Evolutionary conservation across 2,329 filamentous ascomycete genomes (phyloP).

Genomic region (Claviceps africana): DNA sequence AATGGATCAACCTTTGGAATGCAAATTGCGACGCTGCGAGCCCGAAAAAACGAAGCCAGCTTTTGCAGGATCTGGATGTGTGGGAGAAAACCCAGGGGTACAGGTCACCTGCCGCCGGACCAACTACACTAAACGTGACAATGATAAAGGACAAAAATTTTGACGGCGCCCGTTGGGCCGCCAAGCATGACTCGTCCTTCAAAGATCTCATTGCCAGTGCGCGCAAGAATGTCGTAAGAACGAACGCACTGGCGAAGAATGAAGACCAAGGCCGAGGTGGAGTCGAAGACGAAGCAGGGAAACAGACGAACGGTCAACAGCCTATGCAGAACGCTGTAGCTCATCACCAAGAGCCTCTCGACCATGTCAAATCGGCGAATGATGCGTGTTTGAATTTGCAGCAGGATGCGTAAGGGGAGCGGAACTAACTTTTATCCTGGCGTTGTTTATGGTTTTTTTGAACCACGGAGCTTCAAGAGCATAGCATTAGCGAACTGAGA

Average conservation of each 20-base stretch:
- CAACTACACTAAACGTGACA: slow-evolving; percentile 22
- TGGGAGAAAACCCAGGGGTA: slow-evolving; percentile 80
- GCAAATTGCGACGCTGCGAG: slow-evolving; percentile 79
- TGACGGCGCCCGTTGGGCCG: slow-evolving; percentile 62
- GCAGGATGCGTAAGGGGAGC: not conserved
- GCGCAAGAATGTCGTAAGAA: slow-evolving; percentile 29
- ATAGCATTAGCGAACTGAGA: not conserved
- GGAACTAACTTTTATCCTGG: not conserved
- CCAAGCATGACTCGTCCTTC: slow-evolving; percentile 61
- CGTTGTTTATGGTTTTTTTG: not conserved
- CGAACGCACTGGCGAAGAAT: slow-evolving; percentile 2
- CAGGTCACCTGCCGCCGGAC: slow-evolving; percentile 29
- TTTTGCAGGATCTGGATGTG: slow-evolving; percentile 64
- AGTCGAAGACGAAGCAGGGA: not conserved
- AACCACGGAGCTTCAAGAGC: not conserved
- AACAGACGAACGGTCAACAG: not conserved
- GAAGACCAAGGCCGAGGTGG: not conserved
- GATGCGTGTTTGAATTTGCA: not conserved
- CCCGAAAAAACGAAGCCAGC: slow-evolving; percentile 54
- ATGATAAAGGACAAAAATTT: slow-evolving; percentile 79
- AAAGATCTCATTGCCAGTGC: slow-evolving; percentile 67
- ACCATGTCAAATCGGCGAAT: not conserved
- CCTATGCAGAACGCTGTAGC: not conserved
- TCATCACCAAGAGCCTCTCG: not conserved
- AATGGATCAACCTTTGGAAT: slow-evolving; percentile 95